Conservation (phyloP, 257 asterid species). For the Anisodus tanguticus region DNA sequence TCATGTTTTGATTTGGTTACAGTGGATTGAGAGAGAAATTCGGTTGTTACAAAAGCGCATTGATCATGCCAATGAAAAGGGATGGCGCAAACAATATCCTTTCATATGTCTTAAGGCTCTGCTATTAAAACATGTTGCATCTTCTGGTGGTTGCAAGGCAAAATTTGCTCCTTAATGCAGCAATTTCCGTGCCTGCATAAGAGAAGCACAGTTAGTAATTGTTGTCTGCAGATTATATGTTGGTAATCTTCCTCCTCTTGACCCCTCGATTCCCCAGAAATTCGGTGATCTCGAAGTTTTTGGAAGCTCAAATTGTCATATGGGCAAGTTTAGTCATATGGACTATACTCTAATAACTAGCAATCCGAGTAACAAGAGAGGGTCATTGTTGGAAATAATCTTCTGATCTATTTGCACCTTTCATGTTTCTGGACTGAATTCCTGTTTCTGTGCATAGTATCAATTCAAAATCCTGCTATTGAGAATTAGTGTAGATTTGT, state of each 20-base stretch:
- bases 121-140: constrained; percentile 9
- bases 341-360: not conserved
- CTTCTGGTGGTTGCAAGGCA: constrained; percentile 19
- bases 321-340: not conserved
- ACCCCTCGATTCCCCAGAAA: not conserved
- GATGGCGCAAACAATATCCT: constrained; percentile 97
- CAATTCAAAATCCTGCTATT: constrained; percentile 14
- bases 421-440: not conserved
- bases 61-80: constrained; percentile 89
- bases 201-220: not conserved
- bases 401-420: not conserved
- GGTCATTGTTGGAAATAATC: not conserved
- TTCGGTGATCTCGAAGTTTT: not conserved
- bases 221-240: not conserved
- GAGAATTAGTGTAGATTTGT: not conserved
- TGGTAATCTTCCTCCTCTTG: not conserved
- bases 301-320: constrained; percentile 2
- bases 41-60: constrained; percentile 56
- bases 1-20: constrained; percentile 43
- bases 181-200: not conserved
- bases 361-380: not conserved
- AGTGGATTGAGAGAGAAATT: constrained; percentile 81
- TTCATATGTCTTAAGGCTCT: constrained; percentile 39
- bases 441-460: not conserved
- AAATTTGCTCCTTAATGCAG: constrained; percentile 21